These are phyloP conservation scores for Kuraishia cidri DNA, from an alignment of 805 yeast species.

Conservation along the genomic window DNA sequence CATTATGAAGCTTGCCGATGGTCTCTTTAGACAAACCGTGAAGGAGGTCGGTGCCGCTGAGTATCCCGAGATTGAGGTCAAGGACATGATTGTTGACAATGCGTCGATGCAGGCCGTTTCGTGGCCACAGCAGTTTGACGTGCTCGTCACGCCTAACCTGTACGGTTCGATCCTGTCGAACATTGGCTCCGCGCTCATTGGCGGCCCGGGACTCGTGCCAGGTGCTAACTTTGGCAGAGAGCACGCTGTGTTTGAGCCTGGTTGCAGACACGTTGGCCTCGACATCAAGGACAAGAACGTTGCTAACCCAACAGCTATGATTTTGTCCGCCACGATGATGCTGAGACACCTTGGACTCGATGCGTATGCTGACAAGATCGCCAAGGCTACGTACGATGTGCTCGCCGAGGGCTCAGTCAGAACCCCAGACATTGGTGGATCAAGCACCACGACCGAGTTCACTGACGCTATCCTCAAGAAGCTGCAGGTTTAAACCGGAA, in stretches of 20 bases:
- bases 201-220: constrained; percentile 98
- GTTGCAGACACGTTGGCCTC: constrained; percentile 98
- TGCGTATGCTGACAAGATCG: constrained; percentile 74
- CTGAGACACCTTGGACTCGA: constrained; percentile 93
- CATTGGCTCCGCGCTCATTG: constrained; percentile 95
- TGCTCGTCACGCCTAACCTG: constrained; percentile 94
- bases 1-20: constrained; percentile 98
- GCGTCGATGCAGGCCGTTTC: constrained; percentile 99
- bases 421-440: constrained; percentile 91
- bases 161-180: constrained; percentile 96
- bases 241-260: constrained; percentile 97
- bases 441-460: constrained; percentile 84
- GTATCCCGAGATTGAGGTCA: constrained; percentile 74
- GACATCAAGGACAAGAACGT: constrained; percentile 91
- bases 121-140: constrained; percentile 96
- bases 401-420: constrained; percentile 79
- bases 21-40: constrained; percentile 91
- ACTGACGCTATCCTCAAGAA: constrained; percentile 82
- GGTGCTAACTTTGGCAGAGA: constrained; percentile 98
- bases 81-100: constrained; percentile 95
- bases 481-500: constrained; percentile 28
- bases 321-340: constrained; percentile 83
- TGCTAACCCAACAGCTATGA: constrained; percentile 98
- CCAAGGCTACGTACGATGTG: constrained; percentile 83
- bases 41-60: constrained; percentile 79